phyloP scores from a whole-genome alignment of 345 rosid genomes.

The Syzygium oleosum region DNA sequence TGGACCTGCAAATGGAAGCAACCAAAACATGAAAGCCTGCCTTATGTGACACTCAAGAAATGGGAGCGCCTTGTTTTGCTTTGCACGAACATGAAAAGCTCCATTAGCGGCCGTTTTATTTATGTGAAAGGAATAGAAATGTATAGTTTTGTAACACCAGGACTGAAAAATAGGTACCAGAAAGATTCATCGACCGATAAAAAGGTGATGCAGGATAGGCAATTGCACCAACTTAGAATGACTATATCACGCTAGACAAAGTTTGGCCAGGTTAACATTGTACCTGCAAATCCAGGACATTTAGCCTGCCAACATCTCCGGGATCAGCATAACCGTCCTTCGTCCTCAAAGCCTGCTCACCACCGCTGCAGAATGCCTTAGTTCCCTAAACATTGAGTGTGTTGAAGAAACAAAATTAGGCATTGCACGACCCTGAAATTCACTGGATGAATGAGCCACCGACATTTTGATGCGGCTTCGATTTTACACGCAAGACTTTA shows the following conservation, averaged over 20 bases:
- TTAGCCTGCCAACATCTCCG: slow-evolving; percentile 54
- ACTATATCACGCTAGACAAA: neutral
- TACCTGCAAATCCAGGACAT: slow-evolving; percentile 90
- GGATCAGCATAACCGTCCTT: slow-evolving; percentile 76
- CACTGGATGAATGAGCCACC: neutral
- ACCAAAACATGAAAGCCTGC: neutral
- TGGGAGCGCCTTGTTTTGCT: neutral
- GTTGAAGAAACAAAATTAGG: neutral
- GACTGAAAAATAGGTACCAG: neutral
- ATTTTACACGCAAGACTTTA: neutral
- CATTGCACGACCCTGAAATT: neutral
- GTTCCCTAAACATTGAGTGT: slow-evolving; percentile 49
- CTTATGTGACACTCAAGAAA: neutral
- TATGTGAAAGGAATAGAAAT: neutral
- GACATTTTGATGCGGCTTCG: neutral
- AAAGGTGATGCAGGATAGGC: neutral
- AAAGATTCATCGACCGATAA: neutral
- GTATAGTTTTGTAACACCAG: neutral
- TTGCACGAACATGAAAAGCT: neutral
- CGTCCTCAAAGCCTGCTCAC: slow-evolving; percentile 78
- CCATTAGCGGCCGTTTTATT: neutral
- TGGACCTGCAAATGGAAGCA: slow-evolving; percentile 45
- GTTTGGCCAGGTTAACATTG: neutral
- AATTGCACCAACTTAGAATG: neutral
- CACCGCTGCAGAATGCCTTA: slow-evolving; percentile 88